A percentile compares a stretch with the other conserved stretches of the same genome.
phyloP scores from a whole-genome alignment of 345 rosid genomes.

The Corymbia maculata region DNA sequence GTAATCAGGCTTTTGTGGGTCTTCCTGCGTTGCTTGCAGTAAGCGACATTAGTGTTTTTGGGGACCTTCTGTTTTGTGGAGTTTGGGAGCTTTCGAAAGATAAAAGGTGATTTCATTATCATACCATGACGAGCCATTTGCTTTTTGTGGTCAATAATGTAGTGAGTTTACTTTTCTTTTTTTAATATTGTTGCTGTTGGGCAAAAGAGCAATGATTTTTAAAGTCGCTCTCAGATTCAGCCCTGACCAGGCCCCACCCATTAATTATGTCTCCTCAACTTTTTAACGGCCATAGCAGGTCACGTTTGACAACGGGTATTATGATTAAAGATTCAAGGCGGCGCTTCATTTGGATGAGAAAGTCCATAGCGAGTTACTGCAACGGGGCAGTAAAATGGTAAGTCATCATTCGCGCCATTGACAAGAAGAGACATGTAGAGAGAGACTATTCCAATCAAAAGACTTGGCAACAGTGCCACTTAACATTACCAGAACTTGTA shows the following conservation, averaged over 20 bases:
- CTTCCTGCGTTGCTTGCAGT: not conserved
- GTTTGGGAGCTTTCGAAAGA: not conserved
- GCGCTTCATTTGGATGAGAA: not conserved
- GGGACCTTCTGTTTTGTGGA: not conserved
- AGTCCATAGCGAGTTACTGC: not conserved
- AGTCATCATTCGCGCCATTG: not conserved
- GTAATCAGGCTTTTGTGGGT: not conserved
- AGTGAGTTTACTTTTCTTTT: not conserved
- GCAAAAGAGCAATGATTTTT: not conserved
- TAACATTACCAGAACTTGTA: not conserved
- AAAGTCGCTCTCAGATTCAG: not conserved
- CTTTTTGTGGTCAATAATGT: not conserved
- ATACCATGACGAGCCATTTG: not conserved
- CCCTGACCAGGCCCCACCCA: not conserved
- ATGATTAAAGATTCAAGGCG: not conserved
- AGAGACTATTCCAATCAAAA: no score
- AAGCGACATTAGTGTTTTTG: not conserved
- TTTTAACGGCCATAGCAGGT: not conserved
- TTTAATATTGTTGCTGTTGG: not conserved
- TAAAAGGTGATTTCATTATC: not conserved
- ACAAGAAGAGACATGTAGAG: not conserved
- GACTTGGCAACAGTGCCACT: not conserved
- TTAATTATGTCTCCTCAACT: not conserved
- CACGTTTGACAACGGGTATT: not conserved
- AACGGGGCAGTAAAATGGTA: not conserved